phyloP scores from a whole-genome alignment of 768 basidiomycete species.

The Amylocystis lapponica region DNA sequence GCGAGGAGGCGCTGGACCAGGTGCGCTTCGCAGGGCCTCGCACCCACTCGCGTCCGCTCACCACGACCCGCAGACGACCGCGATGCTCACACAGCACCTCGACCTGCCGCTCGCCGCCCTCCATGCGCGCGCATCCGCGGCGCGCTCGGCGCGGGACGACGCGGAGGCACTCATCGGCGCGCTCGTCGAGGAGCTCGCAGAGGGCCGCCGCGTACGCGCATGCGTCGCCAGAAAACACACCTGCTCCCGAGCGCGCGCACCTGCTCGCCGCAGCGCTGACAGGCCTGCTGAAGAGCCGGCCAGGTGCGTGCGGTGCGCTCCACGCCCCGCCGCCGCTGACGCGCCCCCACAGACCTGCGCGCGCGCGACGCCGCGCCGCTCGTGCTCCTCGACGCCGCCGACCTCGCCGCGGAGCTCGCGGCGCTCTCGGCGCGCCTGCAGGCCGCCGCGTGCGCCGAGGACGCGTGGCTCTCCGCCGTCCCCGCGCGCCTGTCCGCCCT shows the following conservation, averaged over 20 bases:
- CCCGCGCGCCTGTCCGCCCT: not conserved
- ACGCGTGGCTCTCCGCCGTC: slow-evolving; percentile 5
- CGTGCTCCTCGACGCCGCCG: slow-evolving; percentile 10
- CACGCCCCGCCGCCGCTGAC: not conserved
- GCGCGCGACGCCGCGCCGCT: slow-evolving; percentile 3
- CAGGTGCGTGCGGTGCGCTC: slow-evolving; percentile 2
- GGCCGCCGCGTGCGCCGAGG: slow-evolving; percentile 2
- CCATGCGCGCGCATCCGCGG: slow-evolving; percentile 15
- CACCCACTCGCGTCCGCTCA: not conserved
- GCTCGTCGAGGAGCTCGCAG: slow-evolving; percentile 29
- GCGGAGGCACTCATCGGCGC: slow-evolving; percentile 29
- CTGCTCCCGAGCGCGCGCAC: not conserved
- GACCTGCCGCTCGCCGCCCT: slow-evolving; percentile 20
- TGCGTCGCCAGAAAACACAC: not conserved
- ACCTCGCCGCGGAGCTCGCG: slow-evolving; percentile 5
- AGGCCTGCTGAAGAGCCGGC: slow-evolving; percentile 7
- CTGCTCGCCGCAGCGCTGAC: not conserved
- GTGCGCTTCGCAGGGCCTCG: slow-evolving; percentile 9
- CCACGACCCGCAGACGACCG: slow-evolving; percentile 14
- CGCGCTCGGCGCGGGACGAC: slow-evolving; percentile 16
- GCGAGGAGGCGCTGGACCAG: slow-evolving; percentile 19
- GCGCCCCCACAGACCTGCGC: not conserved
- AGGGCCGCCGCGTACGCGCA: not conserved
- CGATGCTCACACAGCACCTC: slow-evolving; percentile 15
- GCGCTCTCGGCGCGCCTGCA: not conserved